Evolutionary conservation across 192 early-diverging fungal genomes (phyloP).

Genomic region (Geosiphon pyriformis): DNA sequence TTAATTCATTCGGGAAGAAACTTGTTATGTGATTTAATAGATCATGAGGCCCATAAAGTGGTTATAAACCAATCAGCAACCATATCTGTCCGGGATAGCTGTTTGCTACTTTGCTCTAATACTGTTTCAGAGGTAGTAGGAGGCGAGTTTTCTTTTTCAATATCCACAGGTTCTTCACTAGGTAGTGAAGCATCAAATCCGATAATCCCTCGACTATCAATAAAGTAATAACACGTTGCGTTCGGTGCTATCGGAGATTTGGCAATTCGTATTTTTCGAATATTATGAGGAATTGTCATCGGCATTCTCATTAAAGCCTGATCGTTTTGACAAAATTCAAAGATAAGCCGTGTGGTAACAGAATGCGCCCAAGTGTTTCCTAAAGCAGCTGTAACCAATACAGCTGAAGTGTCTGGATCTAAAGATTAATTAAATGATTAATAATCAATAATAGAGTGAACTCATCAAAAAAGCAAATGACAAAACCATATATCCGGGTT

Average conservation of each 20-base stretch:
- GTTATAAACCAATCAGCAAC: background rate
- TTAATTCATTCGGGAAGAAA: no score
- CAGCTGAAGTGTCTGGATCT: constrained; percentile 6
- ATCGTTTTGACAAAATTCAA: constrained; percentile 5
- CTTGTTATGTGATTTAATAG: background rate
- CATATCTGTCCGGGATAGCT: no score
- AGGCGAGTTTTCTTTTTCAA: no score
- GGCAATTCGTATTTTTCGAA: background rate
- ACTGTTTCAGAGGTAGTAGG: no score
- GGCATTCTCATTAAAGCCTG: background rate
- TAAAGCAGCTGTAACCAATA: constrained; percentile 15
- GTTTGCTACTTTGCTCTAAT: background rate
- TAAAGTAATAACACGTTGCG: constrained; percentile 11
- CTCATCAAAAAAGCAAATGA: no score
- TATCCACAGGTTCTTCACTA: background rate
- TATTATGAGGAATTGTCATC: background rate
- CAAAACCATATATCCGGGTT: background rate
- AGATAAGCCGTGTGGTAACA: constrained; percentile 11
- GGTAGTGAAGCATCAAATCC: background rate
- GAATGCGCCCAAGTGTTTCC: constrained; percentile 22
- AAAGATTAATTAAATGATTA: background rate
- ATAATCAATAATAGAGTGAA: no score
- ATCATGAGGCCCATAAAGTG: background rate
- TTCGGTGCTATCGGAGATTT: constrained; percentile 20
- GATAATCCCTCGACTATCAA: constrained; percentile 9